Conservation (phyloP, 495 filamentous ascomycete species). For the Podospora pseudocomata region DNA sequence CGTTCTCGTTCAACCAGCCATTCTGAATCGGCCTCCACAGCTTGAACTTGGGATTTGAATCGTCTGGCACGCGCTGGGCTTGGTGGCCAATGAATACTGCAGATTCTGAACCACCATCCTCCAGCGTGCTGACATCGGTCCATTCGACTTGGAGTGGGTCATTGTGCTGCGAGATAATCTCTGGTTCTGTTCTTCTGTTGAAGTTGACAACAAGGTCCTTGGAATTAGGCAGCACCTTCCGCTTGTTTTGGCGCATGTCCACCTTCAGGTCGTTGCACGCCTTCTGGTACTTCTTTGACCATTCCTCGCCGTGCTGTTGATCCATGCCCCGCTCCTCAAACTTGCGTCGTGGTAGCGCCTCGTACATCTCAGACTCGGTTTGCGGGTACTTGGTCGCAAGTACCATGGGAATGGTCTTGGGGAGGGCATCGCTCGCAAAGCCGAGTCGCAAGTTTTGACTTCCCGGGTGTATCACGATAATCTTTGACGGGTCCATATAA, state of each 20-base stretch:
- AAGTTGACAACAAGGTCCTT: conserved; percentile 92
- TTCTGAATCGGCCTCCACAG: conserved; percentile 86
- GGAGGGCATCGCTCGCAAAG: conserved; percentile 87
- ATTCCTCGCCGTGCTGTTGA: conserved; percentile 87
- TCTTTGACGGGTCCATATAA: conserved; percentile 70
- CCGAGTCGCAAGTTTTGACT: conserved; percentile 94
- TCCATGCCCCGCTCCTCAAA: conserved; percentile 66
- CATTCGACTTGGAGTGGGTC: conserved; percentile 90
- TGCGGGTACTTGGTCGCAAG: conserved; percentile 72
- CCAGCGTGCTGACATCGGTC: conserved; percentile 70
- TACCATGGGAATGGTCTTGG: conserved; percentile 89
- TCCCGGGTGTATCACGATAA: conserved; percentile 96
- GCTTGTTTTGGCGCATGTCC: conserved; percentile 88
- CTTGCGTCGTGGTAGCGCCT: conserved; percentile 82
- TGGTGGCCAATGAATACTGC: conserved; percentile 76
- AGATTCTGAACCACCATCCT: conserved; percentile 52
- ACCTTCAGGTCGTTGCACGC: conserved; percentile 83
- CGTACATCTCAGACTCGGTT: conserved; percentile 79
- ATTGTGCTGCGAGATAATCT: conserved; percentile 88
- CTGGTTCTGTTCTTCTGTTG: conserved; percentile 75
- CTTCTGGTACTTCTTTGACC: conserved; percentile 68
- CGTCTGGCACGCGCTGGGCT: conserved; percentile 80
- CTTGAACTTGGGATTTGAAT: conserved; percentile 85
- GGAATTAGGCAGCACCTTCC: conserved; percentile 87
- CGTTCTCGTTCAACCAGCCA: conserved; percentile 85